Base-by-base conservation (phyloP, 805 yeast genomes). In the Alloascoidea africana region DNA sequence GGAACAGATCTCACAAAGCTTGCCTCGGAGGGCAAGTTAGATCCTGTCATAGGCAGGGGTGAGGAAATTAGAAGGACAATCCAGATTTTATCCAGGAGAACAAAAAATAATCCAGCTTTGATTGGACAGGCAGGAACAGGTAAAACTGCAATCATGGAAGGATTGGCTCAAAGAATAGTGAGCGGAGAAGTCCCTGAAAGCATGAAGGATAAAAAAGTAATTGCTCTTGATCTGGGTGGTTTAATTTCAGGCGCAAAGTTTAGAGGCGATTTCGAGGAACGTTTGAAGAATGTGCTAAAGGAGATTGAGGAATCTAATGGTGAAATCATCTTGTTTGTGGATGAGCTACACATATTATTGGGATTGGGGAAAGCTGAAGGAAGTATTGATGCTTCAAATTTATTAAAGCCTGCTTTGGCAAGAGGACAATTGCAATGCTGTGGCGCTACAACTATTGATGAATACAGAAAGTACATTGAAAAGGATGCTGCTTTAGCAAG, bases 121-220 rank as follows among this genome's bases (percentile, higher is more conserved):
- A 86, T 91, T 33, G 98, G 98, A 44, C 75, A 82, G 46, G 98
- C 98, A 1, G 98, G 98, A 60, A 93, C 96, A 0, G 98, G 98
- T 61, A 89, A 89, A 56, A 91, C 97, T 0, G 93, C 97, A 4
- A 75, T 91, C 41, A 81, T 91, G 73, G 98, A 91, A 53, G 98
- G 97, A 0, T 63, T 91, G 32, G 97, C 97, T 0, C 97, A 91
- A 57, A 65, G 96, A 49, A 87, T 91, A 36, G 74, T 84, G 5
- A 73, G 80, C 40, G 89, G 89, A 8, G 94, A 87, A 53, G 98
- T 89, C 1, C 97, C 97, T 0, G 97, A 91, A 44, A 73, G 86
- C 33, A 78, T 89, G 79, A 83, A 86, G 53, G 76, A 80, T 39
- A 91, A 91, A 55, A 69, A 76, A 42, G 77, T 89, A 14, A 68